These are phyloP conservation scores for Podaxis sp. DNA, from an alignment of 768 basidiomycete species.

Conservation along the genomic window DNA sequence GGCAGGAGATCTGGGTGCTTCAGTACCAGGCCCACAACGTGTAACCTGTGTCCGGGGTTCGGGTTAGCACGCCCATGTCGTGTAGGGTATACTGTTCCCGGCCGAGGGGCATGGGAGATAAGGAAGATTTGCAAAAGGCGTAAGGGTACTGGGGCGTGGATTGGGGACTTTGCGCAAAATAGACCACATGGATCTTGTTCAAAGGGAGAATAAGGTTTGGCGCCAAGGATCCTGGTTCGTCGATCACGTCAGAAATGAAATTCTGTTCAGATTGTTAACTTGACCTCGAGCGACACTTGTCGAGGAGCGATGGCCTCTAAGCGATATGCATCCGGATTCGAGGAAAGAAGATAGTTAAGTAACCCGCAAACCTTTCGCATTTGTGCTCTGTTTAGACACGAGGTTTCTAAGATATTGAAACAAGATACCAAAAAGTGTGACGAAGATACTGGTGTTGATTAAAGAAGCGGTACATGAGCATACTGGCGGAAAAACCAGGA, in stretches of 20 bases:
- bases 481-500: conserved; percentile 4
- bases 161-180: conserved; percentile 7
- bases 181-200: conserved; percentile 12
- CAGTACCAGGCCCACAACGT: conserved; percentile 48
- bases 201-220: conserved; percentile 14
- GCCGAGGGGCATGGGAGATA: conserved; percentile 53
- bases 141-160: conserved; percentile 13
- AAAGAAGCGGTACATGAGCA: conserved; percentile 8
- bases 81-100: conserved; percentile 54
- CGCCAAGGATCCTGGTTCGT: conserved; percentile 19
- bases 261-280: conserved; percentile 36
- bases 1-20: conserved; percentile 44
- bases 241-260: conserved; percentile 15
- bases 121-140: conserved; percentile 28
- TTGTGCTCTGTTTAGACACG: background rate
- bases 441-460: background rate
- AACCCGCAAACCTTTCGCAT: conserved; percentile 13
- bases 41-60: conserved; percentile 62
- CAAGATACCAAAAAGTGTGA: background rate
- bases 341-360: conserved; percentile 1
- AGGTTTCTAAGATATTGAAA: background rate
- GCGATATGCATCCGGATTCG: conserved; percentile 1
- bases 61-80: conserved; percentile 66
- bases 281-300: conserved; percentile 33
- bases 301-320: conserved; percentile 9